Evolutionary conservation across 371 early-diverging fungal species (phyloP).

Genomic region (Actinomucor elegans): DNA sequence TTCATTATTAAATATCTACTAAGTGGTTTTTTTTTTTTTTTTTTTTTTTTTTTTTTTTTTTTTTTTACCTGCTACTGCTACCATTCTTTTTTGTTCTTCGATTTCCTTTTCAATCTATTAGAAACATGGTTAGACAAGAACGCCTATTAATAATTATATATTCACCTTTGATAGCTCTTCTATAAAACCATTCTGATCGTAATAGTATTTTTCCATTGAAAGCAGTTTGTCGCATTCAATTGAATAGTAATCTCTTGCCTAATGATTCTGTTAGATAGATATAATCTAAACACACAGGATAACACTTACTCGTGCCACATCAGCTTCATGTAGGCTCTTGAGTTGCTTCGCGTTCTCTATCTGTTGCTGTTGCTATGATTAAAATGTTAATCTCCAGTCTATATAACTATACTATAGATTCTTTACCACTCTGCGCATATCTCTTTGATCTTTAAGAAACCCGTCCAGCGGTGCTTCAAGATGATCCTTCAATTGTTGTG

Average conservation of each 20-base stretch:
- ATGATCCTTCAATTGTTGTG: conserved; percentile 41
- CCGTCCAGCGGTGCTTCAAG: conserved; percentile 39
- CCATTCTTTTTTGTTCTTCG: conserved; percentile 27
- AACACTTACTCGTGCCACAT: conserved; percentile 39
- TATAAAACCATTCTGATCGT: background rate
- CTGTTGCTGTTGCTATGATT: conserved; percentile 37
- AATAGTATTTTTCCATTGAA: conserved; percentile 9
- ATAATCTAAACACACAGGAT: background rate
- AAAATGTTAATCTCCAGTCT: background rate
- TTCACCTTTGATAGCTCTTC: background rate
- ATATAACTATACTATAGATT: background rate
- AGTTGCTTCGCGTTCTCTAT: conserved; percentile 45
- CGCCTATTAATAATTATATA: background rate
- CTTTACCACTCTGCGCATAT: conserved; percentile 32
- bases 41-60: background rate
- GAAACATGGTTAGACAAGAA: conserved; percentile 17
- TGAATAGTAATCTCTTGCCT: conserved; percentile 29
- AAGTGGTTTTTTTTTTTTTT: background rate
- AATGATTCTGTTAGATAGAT: background rate
- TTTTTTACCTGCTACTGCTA: conserved; percentile 20
- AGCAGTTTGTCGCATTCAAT: conserved; percentile 18
- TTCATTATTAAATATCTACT: background rate
- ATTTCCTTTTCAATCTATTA: conserved; percentile 32
- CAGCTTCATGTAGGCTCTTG: conserved; percentile 36
- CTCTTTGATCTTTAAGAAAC: conserved; percentile 44